Base-by-base conservation (phyloP, 1,139 yeast species). In the Suhomyces chickasaworum region DNA sequence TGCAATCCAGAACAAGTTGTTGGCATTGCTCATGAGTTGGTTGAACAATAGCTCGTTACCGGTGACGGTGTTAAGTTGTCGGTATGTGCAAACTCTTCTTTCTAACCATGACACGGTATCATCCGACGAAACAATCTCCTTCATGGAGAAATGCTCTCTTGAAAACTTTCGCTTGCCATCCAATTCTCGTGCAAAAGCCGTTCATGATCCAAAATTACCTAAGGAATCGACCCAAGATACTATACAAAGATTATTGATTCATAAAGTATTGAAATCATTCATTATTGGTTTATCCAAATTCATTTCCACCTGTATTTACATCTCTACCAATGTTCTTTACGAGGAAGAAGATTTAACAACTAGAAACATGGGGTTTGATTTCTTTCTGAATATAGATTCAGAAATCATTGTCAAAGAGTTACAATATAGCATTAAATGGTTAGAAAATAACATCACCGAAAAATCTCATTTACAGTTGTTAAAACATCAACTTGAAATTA, bases 271-370 rank as follows among this genome's bases (percentile, higher is more conserved):
- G 41, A 67, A 75, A 45, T 65, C 75, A 18, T 76, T 73, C 48
- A 63, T 77, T 6, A 54, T 80, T 23, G 87, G 84, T 2, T 55
- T 83, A 7, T 64, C 80, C 39, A 78, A 77, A 49, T 75, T 81
- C 55, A 75, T 81, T 6, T 80, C 80, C 17, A 69, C 78, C 41
- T 70, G 77, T 6, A 58, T 78, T 3, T 62, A 65, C 7, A 64
- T 84, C 31, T 81, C 84, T 1, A 68, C 75, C 15, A 84, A 83
- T n/a, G 85, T 83, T 7, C 68, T 86, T 15, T 83, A 81, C 54
- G 91, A 86, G 55, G 93, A 86, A 56, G 95, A 86, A 58, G 95
- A 86, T 62, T 65, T 86, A 42, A 83, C 83, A 46, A 80, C 86
- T 1, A 78, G 85, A 52, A 70, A 73, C 10, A 80, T 85, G 84